A percentile compares a stretch with the other conserved stretches of the same genome.
Conservation (phyloP, 768 basidiomycete species). For the Lyophyllum semitale region DNA sequence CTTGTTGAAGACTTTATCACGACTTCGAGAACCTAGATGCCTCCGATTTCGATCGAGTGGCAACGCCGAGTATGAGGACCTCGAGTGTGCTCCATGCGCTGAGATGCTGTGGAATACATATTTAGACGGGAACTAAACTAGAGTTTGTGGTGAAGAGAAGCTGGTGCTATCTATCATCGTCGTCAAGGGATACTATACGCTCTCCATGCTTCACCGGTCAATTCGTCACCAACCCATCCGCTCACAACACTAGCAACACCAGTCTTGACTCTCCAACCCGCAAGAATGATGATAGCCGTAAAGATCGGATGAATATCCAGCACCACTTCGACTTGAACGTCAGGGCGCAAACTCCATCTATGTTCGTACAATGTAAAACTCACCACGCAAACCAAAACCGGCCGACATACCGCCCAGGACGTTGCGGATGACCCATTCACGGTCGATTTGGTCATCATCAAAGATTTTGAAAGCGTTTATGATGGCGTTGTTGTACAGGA, state of each 20-base stretch:
- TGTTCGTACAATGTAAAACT: slow-evolving; percentile 11
- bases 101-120: too few relatives aligned
- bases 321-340: slow-evolving; percentile 47
- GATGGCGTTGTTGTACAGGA: slow-evolving; percentile 34
- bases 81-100: too few relatives aligned
- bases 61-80: too few relatives aligned
- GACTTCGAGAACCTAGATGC: neutral
- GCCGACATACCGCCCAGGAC: slow-evolving; percentile 85
- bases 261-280: slow-evolving; percentile 76
- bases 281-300: slow-evolving; percentile 73
- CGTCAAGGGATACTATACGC: slow-evolving; percentile 76
- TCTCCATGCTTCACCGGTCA: slow-evolving; percentile 69
- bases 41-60: neutral
- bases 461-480: slow-evolving; percentile 52
- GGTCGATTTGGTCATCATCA: slow-evolving; percentile 74
- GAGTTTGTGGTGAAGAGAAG: too few relatives aligned
- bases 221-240: slow-evolving; percentile 65
- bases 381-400: slow-evolving; percentile 83
- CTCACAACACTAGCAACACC: slow-evolving; percentile 60
- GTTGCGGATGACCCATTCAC: slow-evolving; percentile 84
- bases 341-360: neutral
- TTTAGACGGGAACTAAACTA: too few relatives aligned
- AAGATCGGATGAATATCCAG: slow-evolving; percentile 74
- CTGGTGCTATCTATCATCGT: too few relatives aligned
- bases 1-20: slow-evolving; percentile 25